A percentile compares a stretch with the other conserved stretches of the same genome.
Evolutionary conservation across 2,329 filamentous ascomycete genomes (phyloP).

Genomic region (Scedosporium dehoogii): DNA sequence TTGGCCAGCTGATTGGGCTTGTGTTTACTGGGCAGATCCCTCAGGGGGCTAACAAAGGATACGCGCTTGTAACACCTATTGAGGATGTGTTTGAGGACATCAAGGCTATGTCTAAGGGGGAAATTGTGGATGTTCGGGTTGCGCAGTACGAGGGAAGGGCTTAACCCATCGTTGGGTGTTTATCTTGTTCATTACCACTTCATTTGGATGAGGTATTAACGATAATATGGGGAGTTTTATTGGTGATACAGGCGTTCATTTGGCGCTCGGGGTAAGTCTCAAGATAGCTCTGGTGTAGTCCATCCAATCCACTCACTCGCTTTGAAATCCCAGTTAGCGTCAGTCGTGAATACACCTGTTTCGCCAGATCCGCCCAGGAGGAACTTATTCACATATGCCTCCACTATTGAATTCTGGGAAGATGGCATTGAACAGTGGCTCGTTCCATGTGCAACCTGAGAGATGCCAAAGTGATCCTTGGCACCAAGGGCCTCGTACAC

Average conservation of each 20-base stretch:
- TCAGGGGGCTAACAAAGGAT: not conserved
- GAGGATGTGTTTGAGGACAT: conserved; percentile 1
- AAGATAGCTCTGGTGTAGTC: not conserved
- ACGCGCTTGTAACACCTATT: not conserved
- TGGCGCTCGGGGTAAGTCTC: not conserved
- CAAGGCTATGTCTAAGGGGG: not conserved
- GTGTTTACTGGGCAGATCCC: not conserved
- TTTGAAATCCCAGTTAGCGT: conserved; percentile 1
- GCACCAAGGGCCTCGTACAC: not conserved
- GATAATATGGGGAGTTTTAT: too few species aligned
- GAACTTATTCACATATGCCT: not conserved
- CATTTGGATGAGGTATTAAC: too few species aligned
- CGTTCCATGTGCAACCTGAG: conserved; percentile 3
- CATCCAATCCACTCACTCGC: conserved; percentile 3
- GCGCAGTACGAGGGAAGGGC: not conserved
- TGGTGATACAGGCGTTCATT: not conserved
- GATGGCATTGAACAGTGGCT: not conserved
- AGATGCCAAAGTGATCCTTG: not conserved
- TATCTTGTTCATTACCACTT: too few species aligned
- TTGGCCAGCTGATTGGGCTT: not conserved
- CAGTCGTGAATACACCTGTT: not conserved
- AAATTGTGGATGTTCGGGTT: not conserved
- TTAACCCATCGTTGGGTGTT: too few species aligned
- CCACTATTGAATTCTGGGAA: not conserved
- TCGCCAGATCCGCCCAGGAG: not conserved